Conservation (phyloP, 345 rosid species). For the Schrenkiella parvula region DNA sequence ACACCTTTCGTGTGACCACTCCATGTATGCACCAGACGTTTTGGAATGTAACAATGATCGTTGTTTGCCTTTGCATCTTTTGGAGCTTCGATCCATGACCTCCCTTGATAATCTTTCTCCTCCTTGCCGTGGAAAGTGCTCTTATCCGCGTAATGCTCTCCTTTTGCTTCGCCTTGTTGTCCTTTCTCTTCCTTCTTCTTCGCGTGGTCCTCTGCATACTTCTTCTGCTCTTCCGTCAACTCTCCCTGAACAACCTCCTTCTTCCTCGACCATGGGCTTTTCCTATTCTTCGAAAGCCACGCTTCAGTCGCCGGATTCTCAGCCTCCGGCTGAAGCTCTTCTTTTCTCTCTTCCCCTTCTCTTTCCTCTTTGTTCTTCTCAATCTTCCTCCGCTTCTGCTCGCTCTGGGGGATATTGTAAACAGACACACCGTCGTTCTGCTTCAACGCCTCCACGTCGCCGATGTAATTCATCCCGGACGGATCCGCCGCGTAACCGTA, state of each 20-base stretch:
- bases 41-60: conserved; percentile 87
- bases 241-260: conserved; percentile 76
- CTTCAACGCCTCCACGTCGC: conserved; percentile 66
- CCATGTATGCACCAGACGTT: conserved; percentile 81
- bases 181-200: conserved; percentile 91
- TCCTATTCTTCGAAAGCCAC: conserved; percentile 81
- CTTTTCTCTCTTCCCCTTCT: conserved; percentile 33
- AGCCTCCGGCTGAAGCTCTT: conserved; percentile 44
- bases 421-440: conserved; percentile 67
- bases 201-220: conserved; percentile 90
- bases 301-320: conserved; percentile 78
- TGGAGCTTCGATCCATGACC: conserved; percentile 93
- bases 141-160: conserved; percentile 76
- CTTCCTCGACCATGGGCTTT: conserved; percentile 96
- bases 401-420: conserved; percentile 72
- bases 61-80: conserved; percentile 90
- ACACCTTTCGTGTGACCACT: conserved; percentile 89
- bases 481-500: conserved; percentile 92
- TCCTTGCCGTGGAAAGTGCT: conserved; percentile 95
- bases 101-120: conserved; percentile 91
- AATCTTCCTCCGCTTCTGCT: conserved; percentile 71
- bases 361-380: conserved; percentile 54
- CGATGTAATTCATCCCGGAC: conserved; percentile 69
- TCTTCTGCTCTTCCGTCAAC: conserved; percentile 94
- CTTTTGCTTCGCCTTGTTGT: conserved; percentile 55